Percentiles rank a stretch among this genome's conserved stretches.
Evolutionary conservation across 306 rosid species (phyloP).

Genomic region (Abrus precatorius): DNA sequence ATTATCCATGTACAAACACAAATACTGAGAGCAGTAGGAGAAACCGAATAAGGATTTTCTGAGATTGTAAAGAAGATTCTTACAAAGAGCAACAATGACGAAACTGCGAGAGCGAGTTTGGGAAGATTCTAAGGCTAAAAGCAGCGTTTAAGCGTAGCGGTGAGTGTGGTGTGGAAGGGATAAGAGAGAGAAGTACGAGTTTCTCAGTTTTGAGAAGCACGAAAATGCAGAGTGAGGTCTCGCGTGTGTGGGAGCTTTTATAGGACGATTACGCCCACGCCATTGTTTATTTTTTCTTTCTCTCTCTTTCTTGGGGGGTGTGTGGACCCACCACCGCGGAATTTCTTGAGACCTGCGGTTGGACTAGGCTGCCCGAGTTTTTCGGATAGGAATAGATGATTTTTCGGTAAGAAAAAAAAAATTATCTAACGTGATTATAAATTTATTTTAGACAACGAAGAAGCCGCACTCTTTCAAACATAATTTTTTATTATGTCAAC

Average conservation of each 20-base stretch:
- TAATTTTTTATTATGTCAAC: no score
- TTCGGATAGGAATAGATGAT: no score
- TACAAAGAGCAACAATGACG: constrained; percentile 44
- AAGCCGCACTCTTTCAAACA: no score
- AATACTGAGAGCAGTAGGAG: background rate
- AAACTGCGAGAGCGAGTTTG: background rate
- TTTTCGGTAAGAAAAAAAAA: no score
- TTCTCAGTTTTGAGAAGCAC: background rate
- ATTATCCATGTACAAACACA: background rate
- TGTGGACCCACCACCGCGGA: background rate
- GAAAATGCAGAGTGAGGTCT: background rate
- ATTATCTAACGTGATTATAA: no score
- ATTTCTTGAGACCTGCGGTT: background rate
- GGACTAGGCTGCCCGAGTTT: no score
- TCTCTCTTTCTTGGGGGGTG: background rate
- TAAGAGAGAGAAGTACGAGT: background rate
- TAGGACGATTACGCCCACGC: background rate
- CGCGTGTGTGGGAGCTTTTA: background rate
- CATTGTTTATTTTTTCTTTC: background rate
- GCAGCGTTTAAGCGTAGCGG: background rate
- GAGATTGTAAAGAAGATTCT: background rate
- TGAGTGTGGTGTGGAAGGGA: constrained; percentile 26
- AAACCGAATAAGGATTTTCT: background rate
- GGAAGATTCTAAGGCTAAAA: constrained; percentile 19
- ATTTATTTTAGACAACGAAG: no score